A percentile compares a stretch with the other conserved stretches of the same genome.
Evolutionary conservation across 345 rosid genomes (phyloP).

Genomic region (Rhodamnia argentea): DNA sequence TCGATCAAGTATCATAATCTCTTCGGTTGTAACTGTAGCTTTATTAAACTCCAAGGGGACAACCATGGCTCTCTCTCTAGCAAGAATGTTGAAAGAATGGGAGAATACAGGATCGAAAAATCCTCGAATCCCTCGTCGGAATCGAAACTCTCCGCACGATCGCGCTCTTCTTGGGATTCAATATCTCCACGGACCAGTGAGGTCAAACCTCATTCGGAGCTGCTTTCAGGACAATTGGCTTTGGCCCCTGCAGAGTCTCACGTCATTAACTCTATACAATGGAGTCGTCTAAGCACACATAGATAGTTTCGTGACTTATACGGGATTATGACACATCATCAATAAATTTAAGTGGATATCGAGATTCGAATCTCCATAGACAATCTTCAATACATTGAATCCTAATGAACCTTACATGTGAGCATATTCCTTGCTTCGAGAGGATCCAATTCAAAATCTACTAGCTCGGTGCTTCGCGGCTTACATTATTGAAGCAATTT

Average conservation of each 20-base stretch:
- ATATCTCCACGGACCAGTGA: slow-evolving; percentile 50
- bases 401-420: background rate
- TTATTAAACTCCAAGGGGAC: slow-evolving; percentile 66
- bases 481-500: background rate
- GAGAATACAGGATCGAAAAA: slow-evolving; percentile 84
- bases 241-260: background rate
- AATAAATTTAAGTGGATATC: background rate
- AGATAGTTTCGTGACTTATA: background rate
- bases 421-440: background rate
- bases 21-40: slow-evolving; percentile 64
- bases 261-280: background rate
- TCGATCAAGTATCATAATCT: slow-evolving; percentile 59
- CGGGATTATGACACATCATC: background rate
- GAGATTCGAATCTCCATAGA: background rate
- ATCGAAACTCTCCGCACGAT: slow-evolving; percentile 55
- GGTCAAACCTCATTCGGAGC: slow-evolving; percentile 81
- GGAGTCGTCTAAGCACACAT: background rate
- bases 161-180: slow-evolving; percentile 67
- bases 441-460: background rate
- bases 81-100: slow-evolving; percentile 70
- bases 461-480: background rate
- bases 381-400: background rate
- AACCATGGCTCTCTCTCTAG: slow-evolving; percentile 75
- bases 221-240: background rate
- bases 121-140: slow-evolving; percentile 79